Base-by-base conservation (phyloP, 1,284 basidiomycete species). In the Cryptococcus maquisensis region DNA sequence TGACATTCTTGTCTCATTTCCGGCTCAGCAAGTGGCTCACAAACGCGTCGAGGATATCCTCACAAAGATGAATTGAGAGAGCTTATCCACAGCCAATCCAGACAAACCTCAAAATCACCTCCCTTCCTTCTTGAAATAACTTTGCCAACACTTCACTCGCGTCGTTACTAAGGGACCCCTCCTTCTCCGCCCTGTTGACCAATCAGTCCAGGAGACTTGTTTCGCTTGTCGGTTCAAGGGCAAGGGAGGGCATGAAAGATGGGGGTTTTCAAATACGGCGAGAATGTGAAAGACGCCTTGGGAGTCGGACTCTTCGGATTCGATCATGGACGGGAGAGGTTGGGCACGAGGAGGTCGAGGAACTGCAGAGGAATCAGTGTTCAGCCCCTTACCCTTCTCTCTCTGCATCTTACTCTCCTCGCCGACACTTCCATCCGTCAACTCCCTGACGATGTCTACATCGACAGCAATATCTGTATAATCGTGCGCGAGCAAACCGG, bases 371-470 rank as follows among this genome's bases (percentile, higher is more conserved):
- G 21, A 15, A 42, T 24, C 8, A 51, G 35, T 16, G 38, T 5
- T 16, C 18, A 9, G 42, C 20, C 23, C 13, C 55, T 81, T 77
- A 61, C 86, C 89, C 66, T 94, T 76, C 3, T 83, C 71, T 56
- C 72, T 56, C 32, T 72, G 54, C 2, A 67, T 63, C 36, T 67
- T 62, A 13, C 57, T 57, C 53, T 86, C 87, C 40, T 87, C 86
- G 2, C 89, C 86, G 2, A 91, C 89, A 68, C 98, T 95, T 71
- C 98, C 95, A 65, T 98, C 95, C 0, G 93, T 95, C 56, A 98
- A 80, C 74, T 98, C 96, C 66, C 94, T 88, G 3, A 98, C 80
- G 24, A 94, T 82, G 68, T 94, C 89, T 20, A 96, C 84, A 21
- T 94, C 90, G 53, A 96, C 87, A 18, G 89, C 88, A 59, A 97